Evolutionary conservation across 106 monocot genomes (phyloP), one percentile per base, ranked within the genome.

Genomic region (Dioscorea dumetorum): DNA sequence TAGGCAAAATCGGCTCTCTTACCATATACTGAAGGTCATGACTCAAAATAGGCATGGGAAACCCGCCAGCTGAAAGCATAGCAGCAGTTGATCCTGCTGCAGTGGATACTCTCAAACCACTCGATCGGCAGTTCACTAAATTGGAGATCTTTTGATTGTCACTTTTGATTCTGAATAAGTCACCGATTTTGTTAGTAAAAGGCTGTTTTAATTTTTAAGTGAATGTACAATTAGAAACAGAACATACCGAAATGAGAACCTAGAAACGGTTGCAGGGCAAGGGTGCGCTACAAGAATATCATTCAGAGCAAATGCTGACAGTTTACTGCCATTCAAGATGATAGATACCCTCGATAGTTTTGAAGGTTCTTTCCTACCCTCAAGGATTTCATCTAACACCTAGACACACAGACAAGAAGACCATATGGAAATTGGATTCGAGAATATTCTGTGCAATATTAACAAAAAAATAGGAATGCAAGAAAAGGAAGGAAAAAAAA

Each of bases 51-150:
- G 84, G 80, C 97, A 99, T 87, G 4, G 79, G 58, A 63, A 81
- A 85, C 22, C 92, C 97, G 49, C 97, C 97, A 24, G 87, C 89
- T 50, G 97, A 99, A 74, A 82, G 80, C 92, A 99, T 92, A 4
- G 97, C 97, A 67, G 97, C 97, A 32, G 97, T 93, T 60, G 97
- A 99, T 68, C 97, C 92, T 24, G 92, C 78, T 64, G 92, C 82
- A 28, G 92, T 99, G 71, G 75, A 89, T 33, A 93, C 79, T 57
- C 97, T 82, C 24, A 99, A 73, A 20, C 92, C 92, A 63, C 97
- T 99, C 61, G 92, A 99, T 58, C 97, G 75, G 49, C 82, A 85
- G 52, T 99, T 78, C 35, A 87, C 72, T 62, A 97, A 69, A 18
- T 64, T 50, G 4, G 72, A 77, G 33, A 4, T n/a, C n/a, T 69